A percentile compares a stretch with the other conserved stretches of the same genome.
These are phyloP conservation scores for Beauveria caledonica DNA, from an alignment of 2,329 filamentous ascomycete genomes.

Conservation along the genomic window DNA sequence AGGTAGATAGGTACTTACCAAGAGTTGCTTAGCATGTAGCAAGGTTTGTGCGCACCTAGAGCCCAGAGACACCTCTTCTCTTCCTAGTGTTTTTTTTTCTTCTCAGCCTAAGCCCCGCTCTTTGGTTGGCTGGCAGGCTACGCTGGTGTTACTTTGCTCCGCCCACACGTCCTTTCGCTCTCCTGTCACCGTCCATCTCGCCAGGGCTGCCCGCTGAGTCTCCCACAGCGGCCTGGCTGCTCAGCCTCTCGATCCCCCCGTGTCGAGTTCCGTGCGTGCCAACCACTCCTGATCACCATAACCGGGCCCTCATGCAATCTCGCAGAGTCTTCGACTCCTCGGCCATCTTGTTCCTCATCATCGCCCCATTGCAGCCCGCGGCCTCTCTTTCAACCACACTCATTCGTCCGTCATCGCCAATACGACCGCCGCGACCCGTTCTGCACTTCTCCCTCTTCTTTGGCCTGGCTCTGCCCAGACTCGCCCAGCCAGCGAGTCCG, in stretches of 20 bases:
- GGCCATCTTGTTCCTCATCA: neutral
- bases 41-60: no score
- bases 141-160: neutral
- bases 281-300: constrained; percentile 11
- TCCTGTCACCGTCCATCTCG: neutral
- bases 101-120: neutral
- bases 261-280: constrained; percentile 8
- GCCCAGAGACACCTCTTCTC: no score
- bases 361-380: neutral
- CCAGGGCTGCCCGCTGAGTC: neutral
- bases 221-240: neutral
- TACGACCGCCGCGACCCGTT: neutral
- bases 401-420: neutral
- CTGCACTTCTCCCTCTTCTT: neutral
- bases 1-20: no score
- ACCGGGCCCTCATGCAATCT: neutral
- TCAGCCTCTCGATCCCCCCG: constrained; percentile 10
- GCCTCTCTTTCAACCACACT: neutral
- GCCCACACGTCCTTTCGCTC: neutral
- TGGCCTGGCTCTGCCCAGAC: constrained; percentile 6
- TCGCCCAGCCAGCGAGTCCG: constrained; percentile 8
- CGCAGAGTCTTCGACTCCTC: neutral
- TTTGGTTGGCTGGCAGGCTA: constrained; percentile 1
- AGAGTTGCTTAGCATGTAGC: no score
- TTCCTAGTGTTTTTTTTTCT: neutral